Conservation (phyloP, 208 protist genomes). For the Trypanosoma mega region DNA sequence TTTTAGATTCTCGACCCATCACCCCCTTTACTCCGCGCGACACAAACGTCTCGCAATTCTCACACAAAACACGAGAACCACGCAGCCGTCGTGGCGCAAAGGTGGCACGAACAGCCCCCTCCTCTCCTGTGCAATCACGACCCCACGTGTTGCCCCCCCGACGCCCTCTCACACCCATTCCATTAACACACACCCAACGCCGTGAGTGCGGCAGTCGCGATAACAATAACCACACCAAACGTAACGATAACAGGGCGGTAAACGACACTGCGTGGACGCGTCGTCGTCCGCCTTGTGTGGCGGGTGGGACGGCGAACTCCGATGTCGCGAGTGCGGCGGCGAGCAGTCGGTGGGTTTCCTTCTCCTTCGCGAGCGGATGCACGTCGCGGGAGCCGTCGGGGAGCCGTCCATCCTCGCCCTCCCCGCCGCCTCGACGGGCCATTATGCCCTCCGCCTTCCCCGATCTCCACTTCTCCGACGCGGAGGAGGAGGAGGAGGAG, state of each 20-base stretch:
- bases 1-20: background rate
- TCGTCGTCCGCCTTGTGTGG: background rate
- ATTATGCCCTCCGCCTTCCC: constrained; percentile 22
- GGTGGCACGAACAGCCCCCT: constrained; percentile 7
- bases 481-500: background rate
- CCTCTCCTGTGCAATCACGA: constrained; percentile 6
- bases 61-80: background rate
- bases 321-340: constrained; percentile 7
- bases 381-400: constrained; percentile 18
- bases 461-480: constrained; percentile 16
- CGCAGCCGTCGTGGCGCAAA: no score
- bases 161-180: constrained; percentile 10
- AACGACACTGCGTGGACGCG: background rate
- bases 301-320: no score
- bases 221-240: background rate
- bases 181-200: background rate
- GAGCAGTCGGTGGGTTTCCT: constrained; percentile 23
- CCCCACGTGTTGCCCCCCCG: background rate
- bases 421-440: constrained; percentile 9
- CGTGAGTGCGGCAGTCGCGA: no score
- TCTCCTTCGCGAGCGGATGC: constrained; percentile 17
- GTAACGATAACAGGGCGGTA: background rate
- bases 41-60: background rate
- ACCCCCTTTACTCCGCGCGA: constrained; percentile 6
- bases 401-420: background rate